phyloP scores from a whole-genome alignment of 768 basidiomycete species.

The Trametes villosa region DNA sequence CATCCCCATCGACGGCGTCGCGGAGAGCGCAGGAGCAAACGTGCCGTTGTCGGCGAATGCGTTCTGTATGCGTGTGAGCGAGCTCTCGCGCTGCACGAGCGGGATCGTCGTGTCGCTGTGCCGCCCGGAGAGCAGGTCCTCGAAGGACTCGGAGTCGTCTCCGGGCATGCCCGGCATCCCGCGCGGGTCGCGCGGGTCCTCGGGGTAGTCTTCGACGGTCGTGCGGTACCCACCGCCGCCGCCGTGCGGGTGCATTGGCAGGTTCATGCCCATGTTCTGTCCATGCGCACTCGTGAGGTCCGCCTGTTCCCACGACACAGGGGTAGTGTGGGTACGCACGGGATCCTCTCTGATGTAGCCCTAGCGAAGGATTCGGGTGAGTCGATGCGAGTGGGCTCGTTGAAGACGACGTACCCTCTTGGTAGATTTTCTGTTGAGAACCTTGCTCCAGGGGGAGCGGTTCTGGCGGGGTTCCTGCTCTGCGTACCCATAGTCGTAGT shows the following conservation, averaged over 20 bases:
- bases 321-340: not conserved
- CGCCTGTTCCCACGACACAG: not conserved
- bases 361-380: not conserved
- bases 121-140: constrained; percentile 18
- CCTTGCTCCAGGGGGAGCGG: constrained; percentile 31
- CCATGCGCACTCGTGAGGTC: not conserved
- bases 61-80: constrained; percentile 31
- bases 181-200: constrained; percentile 7
- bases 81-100: constrained; percentile 35
- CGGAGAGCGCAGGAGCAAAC: constrained; percentile 22
- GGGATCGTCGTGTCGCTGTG: constrained; percentile 27
- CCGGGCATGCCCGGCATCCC: constrained; percentile 1
- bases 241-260: not conserved
- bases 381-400: not conserved
- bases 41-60: constrained; percentile 32
- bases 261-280: not conserved
- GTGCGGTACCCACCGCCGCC: constrained; percentile 10
- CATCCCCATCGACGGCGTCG: constrained; percentile 25
- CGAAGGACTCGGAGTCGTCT: constrained; percentile 24
- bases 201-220: constrained; percentile 24
- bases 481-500: constrained; percentile 28
- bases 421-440: constrained; percentile 23
- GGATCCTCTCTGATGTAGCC: not conserved
- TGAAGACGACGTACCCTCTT: constrained; percentile 16
- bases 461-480: constrained; percentile 18